phyloP scores from a whole-genome alignment of 2,329 filamentous ascomycete species.

The Curvularia sp. region DNA sequence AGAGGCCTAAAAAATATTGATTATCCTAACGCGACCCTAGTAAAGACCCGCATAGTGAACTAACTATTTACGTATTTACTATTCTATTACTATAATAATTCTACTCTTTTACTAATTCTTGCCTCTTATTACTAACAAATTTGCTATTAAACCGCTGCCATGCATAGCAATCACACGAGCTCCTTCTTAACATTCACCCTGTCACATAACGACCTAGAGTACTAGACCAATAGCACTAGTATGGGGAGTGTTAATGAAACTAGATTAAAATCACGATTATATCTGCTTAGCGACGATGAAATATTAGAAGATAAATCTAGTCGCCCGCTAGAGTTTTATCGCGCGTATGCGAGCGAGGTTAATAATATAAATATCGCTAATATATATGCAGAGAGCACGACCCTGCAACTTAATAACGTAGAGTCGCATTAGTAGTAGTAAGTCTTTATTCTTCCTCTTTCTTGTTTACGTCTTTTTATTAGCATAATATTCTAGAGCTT shows the following conservation, averaged over 20 bases:
- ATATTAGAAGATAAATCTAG: background rate
- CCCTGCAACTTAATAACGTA: background rate
- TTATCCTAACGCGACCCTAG: too few species aligned
- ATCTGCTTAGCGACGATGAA: background rate
- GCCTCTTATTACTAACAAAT: background rate
- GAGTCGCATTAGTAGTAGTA: background rate
- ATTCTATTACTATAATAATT: background rate
- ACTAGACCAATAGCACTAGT: background rate
- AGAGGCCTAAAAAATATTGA: too few species aligned
- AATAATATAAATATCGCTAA: background rate
- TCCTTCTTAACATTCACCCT: background rate
- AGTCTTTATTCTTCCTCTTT: background rate
- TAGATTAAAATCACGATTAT: background rate
- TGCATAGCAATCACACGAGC: background rate
- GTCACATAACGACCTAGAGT: background rate
- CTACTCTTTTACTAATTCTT: background rate
- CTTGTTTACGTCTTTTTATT: background rate
- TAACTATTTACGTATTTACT: background rate
- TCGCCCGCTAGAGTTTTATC: background rate
- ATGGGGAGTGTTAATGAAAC: background rate
- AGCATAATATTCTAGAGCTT: background rate
- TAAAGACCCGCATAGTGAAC: background rate
- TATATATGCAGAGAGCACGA: background rate
- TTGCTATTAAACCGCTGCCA: background rate
- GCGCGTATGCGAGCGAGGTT: background rate